Conservation (phyloP, 139 green algal genomes). For the Eudorina sp. region DNA sequence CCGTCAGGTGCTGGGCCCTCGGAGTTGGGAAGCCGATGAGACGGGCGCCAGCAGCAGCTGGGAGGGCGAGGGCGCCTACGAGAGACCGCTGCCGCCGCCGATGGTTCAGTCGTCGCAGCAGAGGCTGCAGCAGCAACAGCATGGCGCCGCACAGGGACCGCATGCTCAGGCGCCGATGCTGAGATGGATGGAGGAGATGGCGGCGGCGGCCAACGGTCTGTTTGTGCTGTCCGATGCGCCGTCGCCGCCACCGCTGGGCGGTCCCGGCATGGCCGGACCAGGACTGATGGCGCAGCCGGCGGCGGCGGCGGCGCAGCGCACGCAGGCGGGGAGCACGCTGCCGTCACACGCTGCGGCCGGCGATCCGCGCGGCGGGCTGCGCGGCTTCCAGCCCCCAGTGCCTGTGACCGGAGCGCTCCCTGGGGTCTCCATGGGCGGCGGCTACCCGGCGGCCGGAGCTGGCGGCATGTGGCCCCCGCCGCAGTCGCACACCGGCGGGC, state of each 20-base stretch:
- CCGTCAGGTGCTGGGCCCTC: conserved; percentile 10
- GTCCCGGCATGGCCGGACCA: neutral
- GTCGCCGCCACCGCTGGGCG: neutral
- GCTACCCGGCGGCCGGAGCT: too few species aligned
- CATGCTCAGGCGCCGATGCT: neutral
- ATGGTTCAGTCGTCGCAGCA: neutral
- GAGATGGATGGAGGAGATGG: neutral
- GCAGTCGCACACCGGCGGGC: neutral
- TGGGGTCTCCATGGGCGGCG: neutral
- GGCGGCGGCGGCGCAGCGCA: neutral
- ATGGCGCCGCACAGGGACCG: too few species aligned
- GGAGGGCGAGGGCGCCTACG: neutral
- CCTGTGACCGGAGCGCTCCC: neutral
- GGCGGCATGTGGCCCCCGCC: neutral
- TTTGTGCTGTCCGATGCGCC: neutral
- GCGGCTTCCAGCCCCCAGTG: neutral
- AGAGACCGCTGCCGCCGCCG: neutral
- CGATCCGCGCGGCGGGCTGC: neutral
- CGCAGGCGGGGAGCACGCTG: neutral
- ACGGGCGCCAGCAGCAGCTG: conserved; percentile 19
- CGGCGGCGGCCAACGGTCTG: neutral
- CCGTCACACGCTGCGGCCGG: neutral
- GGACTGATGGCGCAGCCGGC: neutral
- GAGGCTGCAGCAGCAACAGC: neutral
- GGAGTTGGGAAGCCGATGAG: conserved; percentile 23